Evolutionary conservation across 108 stramenopile species (phyloP), one percentile per base, ranked within the genome.

Genomic region (Cyclotella choctawhatcheeana): DNA sequence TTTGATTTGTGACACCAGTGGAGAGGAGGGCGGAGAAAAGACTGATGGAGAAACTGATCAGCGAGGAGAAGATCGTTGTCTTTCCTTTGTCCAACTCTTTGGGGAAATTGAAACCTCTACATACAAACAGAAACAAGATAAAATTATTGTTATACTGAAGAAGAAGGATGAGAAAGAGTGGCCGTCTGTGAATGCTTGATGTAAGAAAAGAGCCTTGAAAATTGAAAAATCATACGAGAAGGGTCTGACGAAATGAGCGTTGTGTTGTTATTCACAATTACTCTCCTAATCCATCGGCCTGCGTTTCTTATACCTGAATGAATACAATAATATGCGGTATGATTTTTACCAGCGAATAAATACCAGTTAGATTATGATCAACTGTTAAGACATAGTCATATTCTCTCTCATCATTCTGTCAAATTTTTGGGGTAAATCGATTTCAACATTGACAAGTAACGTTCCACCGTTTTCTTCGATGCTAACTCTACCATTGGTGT

Each of bases 81-180:
- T 94, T 35, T 74, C 77, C 17, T 89, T 94, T 72, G 86, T 70
- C 0, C 88, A 73, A 53, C 64, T 94, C n/a, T 73, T 86, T 59
- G 93, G 68, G 7, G 73, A 73, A 0, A 91, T 94, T 58, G 67
- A 77, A 16, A 69, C 65, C 45, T 90, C 87, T 1, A 78, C 77
- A 1, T 89, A 65, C 62, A 86, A 85, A 54, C 72, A 82, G 24
- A 91, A 91, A 67, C 33, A 77, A 20, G 83, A 94, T 34, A 82
- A 73, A 44, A 60, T 94, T 8, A 81, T 94, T 32, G n/a, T 94
- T 14, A 88, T 76, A 2, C 50, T 94, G 31, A 85, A 48, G 44
- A 94, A 94, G 59, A 79, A 83, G 48, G 77, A 72, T 18, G 53
- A 74, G 10, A 70, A 82, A 48, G 27, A 10, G 1, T 64, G 63